phyloP scores from a whole-genome alignment of 176 grass and related monocot species.

The Saccharum officinarum region DNA sequence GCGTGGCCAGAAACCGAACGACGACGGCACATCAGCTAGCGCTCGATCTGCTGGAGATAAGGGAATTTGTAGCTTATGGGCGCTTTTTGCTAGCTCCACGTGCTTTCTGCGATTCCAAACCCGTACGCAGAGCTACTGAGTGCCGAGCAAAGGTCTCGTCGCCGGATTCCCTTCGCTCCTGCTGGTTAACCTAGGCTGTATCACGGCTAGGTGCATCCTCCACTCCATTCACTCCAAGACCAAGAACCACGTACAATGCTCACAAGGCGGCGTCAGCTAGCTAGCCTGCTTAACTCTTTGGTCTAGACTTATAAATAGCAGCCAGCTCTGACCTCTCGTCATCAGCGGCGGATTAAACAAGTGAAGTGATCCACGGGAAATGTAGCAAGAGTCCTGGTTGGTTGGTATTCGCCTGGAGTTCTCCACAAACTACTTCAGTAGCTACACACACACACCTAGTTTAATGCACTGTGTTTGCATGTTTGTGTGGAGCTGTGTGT shows the following conservation, averaged over 20 bases:
- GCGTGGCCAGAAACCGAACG: conserved; percentile 34
- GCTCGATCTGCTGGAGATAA: conserved; percentile 38
- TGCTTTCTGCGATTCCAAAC: conserved; percentile 30
- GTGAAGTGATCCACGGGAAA: conserved; percentile 32
- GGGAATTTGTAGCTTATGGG: conserved; percentile 22
- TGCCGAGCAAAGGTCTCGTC: conserved; percentile 22
- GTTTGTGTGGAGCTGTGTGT: background rate
- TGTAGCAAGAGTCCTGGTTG: background rate
- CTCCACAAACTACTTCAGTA: conserved; percentile 43
- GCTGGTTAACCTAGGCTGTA: conserved; percentile 50
- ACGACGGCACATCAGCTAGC: background rate
- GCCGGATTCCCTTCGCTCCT: conserved; percentile 32
- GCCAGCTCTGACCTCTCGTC: conserved; percentile 34
- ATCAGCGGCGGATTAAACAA: conserved; percentile 41
- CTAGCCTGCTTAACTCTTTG: background rate
- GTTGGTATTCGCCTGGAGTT: conserved; percentile 46
- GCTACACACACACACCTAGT: background rate
- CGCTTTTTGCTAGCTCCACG: conserved; percentile 7
- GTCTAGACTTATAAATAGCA: conserved; percentile 63
- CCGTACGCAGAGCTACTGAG: background rate
- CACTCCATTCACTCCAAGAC: conserved; percentile 12
- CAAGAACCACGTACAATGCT: conserved; percentile 7
- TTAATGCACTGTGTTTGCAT: conserved; percentile 16
- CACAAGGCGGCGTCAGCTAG: background rate
- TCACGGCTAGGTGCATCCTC: conserved; percentile 56